Conservation (phyloP, 2,329 filamentous ascomycete species). For the Penicillium palitans region DNA sequence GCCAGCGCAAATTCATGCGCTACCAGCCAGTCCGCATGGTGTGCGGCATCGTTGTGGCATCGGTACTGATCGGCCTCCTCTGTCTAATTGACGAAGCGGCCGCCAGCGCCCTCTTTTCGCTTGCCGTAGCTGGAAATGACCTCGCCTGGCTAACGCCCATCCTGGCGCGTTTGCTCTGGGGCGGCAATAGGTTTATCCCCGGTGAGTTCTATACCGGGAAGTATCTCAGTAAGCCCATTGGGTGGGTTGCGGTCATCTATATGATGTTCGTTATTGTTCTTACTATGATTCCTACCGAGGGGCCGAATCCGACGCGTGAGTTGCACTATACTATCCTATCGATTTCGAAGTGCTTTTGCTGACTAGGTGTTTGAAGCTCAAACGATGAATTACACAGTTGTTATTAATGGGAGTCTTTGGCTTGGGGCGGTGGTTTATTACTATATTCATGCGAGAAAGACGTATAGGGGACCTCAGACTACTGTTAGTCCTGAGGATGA, state of each 20-base stretch:
- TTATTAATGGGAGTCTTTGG: slow-evolving; percentile 61
- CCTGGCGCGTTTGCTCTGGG: slow-evolving; percentile 58
- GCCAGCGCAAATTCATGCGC: slow-evolving; percentile 47
- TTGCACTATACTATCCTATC: background rate
- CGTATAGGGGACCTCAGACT: slow-evolving; percentile 61
- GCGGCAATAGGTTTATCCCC: slow-evolving; percentile 56
- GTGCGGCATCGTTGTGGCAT: slow-evolving; percentile 56
- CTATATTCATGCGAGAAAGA: slow-evolving; percentile 57
- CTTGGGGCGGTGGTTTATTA: slow-evolving; percentile 57
- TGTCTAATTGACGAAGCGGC: slow-evolving; percentile 59
- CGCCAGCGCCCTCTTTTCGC: slow-evolving; percentile 56
- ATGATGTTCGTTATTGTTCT: slow-evolving; percentile 56
- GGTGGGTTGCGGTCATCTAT: slow-evolving; percentile 55
- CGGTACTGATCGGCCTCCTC: slow-evolving; percentile 56
- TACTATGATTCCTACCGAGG: slow-evolving; percentile 59
- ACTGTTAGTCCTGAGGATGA: slow-evolving; percentile 47
- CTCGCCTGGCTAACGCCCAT: slow-evolving; percentile 61
- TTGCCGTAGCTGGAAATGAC: slow-evolving; percentile 57
- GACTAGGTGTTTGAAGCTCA: slow-evolving; percentile 30
- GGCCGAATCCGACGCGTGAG: slow-evolving; percentile 53
- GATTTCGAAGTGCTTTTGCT: background rate
- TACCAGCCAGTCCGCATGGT: slow-evolving; percentile 60
- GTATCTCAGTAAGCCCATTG: slow-evolving; percentile 53
- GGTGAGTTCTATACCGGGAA: slow-evolving; percentile 60
- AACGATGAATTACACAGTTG: slow-evolving; percentile 63